A percentile compares a stretch with the other conserved stretches of the same genome.
These are phyloP conservation scores for Trichosporon sp. DNA, from an alignment of 1,284 basidiomycete genomes.

Conservation along the genomic window DNA sequence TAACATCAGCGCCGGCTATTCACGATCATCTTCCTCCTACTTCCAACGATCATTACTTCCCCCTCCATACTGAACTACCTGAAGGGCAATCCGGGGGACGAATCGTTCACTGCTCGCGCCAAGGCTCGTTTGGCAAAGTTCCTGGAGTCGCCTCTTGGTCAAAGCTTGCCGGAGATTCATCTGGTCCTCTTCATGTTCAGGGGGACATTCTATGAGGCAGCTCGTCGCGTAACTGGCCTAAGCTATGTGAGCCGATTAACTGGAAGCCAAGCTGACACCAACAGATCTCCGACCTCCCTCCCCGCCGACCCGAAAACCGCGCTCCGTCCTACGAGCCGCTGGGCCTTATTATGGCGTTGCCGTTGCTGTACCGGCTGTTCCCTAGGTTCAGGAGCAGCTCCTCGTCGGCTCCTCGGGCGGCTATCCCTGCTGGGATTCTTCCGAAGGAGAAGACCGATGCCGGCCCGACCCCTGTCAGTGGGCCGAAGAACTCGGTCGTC, in stretches of 20 bases:
- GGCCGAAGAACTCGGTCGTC: conserved; percentile 51
- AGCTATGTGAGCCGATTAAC: conserved; percentile 60
- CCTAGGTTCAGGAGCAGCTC: conserved; percentile 13
- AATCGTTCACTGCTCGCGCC: conserved; percentile 8
- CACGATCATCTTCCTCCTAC: conserved; percentile 59
- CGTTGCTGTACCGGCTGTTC: conserved; percentile 61
- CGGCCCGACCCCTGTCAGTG: conserved; percentile 16
- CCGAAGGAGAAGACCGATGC: conserved; percentile 7
- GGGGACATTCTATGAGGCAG: conserved; percentile 71
- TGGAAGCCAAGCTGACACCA: neutral
- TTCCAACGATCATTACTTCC: conserved; percentile 57
- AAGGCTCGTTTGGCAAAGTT: conserved; percentile 23
- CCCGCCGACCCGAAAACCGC: conserved; percentile 62
- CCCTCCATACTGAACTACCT: conserved; percentile 51
- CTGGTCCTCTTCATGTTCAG: conserved; percentile 74
- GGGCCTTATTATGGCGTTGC: conserved; percentile 66
- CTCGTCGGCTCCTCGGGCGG: neutral
- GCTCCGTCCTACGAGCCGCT: conserved; percentile 80
- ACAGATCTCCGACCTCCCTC: conserved; percentile 64
- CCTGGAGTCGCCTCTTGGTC: conserved; percentile 36
- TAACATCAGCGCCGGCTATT: conserved; percentile 53
- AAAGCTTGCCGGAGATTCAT: conserved; percentile 60
- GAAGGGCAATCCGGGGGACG: conserved; percentile 14
- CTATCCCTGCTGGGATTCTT: conserved; percentile 1
- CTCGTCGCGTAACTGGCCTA: conserved; percentile 66